A percentile compares a stretch with the other conserved stretches of the same genome.
These are phyloP conservation scores for Acephala macrosclerotiorum DNA, from an alignment of 2,329 filamentous ascomycete genomes.

Conservation along the genomic window DNA sequence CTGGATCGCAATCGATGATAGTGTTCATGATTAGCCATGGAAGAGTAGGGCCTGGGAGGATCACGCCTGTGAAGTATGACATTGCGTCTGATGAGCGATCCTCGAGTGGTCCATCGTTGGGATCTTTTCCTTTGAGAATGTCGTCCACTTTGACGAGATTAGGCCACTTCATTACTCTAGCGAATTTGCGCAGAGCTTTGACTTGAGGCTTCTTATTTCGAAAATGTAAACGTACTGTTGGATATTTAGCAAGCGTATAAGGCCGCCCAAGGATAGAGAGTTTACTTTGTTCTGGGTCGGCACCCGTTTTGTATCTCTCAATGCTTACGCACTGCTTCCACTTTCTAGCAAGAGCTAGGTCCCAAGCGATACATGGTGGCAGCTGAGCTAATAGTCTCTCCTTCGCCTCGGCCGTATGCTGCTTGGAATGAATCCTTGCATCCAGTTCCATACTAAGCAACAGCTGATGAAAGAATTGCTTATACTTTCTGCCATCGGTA, in stretches of 20 bases:
- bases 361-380: slow-evolving; percentile 76
- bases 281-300: slow-evolving; percentile 58
- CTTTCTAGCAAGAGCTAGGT: slow-evolving; percentile 74
- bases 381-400: slow-evolving; percentile 69
- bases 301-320: slow-evolving; percentile 61
- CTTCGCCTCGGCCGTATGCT: slow-evolving; percentile 69
- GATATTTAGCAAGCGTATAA: slow-evolving; percentile 20
- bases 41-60: slow-evolving; percentile 73
- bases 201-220: slow-evolving; percentile 72
- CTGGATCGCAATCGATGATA: slow-evolving; percentile 76
- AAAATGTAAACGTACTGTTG: slow-evolving; percentile 65
- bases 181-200: slow-evolving; percentile 73
- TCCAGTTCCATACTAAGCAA: slow-evolving; percentile 76
- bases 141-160: slow-evolving; percentile 72
- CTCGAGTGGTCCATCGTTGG: slow-evolving; percentile 62
- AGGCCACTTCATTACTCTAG: slow-evolving; percentile 78
- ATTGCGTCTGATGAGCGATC: slow-evolving; percentile 73
- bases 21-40: slow-evolving; percentile 83
- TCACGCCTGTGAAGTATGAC: slow-evolving; percentile 79
- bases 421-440: slow-evolving; percentile 69
- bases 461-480: slow-evolving; percentile 79
- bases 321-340: slow-evolving; percentile 77
- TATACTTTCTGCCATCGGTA: slow-evolving; percentile 60
- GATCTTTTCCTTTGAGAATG: slow-evolving; percentile 62
- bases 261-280: background rate